Evolutionary conservation across 257 asterid species (phyloP).

Genomic region (Ilex asprella): DNA sequence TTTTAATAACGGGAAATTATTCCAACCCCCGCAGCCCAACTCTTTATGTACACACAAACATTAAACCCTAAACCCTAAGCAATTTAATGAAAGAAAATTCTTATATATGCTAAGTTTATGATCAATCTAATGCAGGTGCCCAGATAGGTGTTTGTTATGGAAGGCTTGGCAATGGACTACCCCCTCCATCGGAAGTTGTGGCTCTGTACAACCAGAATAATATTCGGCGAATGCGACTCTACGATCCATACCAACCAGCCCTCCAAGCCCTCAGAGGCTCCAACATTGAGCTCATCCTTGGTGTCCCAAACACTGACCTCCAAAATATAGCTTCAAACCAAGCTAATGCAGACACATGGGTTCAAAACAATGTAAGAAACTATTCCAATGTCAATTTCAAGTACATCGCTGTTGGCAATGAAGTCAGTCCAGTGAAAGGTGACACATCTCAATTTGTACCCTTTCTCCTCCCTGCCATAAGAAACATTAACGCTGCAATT

Average conservation of each 20-base stretch:
- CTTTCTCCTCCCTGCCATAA: conserved; percentile 29
- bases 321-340: conserved; percentile 30
- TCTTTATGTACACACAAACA: no score
- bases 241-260: conserved; percentile 26
- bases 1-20: no score
- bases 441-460: conserved; percentile 19
- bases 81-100: no score
- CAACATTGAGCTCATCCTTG: conserved; percentile 25
- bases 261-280: conserved; percentile 29
- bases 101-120: neutral
- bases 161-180: neutral
- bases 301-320: conserved; percentile 30
- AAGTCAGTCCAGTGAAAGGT: conserved; percentile 26
- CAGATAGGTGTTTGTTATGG: neutral
- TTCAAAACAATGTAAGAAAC: conserved; percentile 44
- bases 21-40: no score
- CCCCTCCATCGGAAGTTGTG: conserved; percentile 12
- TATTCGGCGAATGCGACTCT: conserved; percentile 29
- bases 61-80: neutral
- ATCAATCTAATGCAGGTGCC: neutral
- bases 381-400: conserved; percentile 27
- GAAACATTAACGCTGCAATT: conserved; percentile 25
- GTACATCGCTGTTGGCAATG: conserved; percentile 58
- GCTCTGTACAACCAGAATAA: conserved; percentile 20
- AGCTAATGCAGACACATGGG: conserved; percentile 49